Base-by-base conservation (phyloP, 2,329 filamentous ascomycete genomes). In the Aspergillus sp. region DNA sequence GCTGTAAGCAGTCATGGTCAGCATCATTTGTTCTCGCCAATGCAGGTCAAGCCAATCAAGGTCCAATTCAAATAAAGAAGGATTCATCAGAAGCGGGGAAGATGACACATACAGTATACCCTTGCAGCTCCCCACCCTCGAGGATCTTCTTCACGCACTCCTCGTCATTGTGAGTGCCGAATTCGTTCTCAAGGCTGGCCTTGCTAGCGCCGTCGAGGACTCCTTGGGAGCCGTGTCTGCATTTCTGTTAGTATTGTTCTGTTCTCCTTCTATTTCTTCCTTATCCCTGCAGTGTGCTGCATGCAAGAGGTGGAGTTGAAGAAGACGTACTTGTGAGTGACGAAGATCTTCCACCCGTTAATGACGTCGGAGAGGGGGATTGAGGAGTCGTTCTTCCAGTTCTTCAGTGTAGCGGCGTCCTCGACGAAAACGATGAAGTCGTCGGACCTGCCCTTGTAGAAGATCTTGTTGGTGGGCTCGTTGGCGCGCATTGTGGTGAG, bases 331-430 rank as follows among this genome's bases (percentile, higher is more conserved):
- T 88, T 90, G 81, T 96, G 90, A 37, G 92, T 96, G 44, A 89
- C 80, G 70, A 96, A 96, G 70, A 99, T 82, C 83, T 96, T 90
- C 83, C 91, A 98, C 7, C 89, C 84, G 58, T 88, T 91, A 56
- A 98, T 84, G 56, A 99, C 93, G 69, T 97, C 87, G 1, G 90
- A 84, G 48, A 98, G 79, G 39, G 95, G 90, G 31, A 95, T 80
- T 31, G 84, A 87, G 72, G 85, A 87, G 80, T 98, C 93, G 4
- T 73, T 79, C 81, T 87, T 86, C 93, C 93, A 98, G 75, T 93
- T 87, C 76, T 90, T 81, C 69, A 91, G 86, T 49, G 83, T 81
- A 60, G 90, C 73, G 15, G 77, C 48, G 56, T 72, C 71, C 21
- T 73, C 69, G 14, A 73, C 67, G 58, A 73, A 86, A 77, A 90